Base-by-base conservation (phyloP, 2,329 filamentous ascomycete genomes). In the Colletotrichum zoysiae region DNA sequence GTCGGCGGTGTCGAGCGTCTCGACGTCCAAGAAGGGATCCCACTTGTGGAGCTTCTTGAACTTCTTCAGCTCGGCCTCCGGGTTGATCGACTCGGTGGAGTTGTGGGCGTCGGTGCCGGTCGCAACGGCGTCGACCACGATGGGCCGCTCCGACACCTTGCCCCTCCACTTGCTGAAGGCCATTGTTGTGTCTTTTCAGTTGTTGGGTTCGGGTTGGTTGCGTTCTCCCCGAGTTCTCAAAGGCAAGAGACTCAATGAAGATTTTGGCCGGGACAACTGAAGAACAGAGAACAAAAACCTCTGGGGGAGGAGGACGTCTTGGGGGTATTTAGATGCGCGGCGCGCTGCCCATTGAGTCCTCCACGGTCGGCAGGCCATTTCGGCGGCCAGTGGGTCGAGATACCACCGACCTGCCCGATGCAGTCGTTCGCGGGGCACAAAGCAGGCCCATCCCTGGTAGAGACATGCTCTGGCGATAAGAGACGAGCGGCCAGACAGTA, bases 11-110 rank as follows among this genome's bases (percentile, higher is more conserved):
- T 88, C 84, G 57, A 86, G 81, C 35, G 87, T 83, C 61, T 88
- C 85, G 50, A 86, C 78, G 2, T 86, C 86, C 68, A 90, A 76
- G 72, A 89, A 89, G 56, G 87, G 87, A 76, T 90, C 88, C 82
- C 86, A 88, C 62, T 84, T 82, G 75, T 89, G 87, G 71, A 86
- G 83, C 64, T 84, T 81, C 75, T 85, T 83, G 74, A 88, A 84
- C 57, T 84, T 76, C 61, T 81, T 80, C 61, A 84, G 76, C 69
- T 80, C 78, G 38, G 67, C 72, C 53, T 80, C 77, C 67, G 84
- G 81, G 73, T 81, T 82, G 70, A 86, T 78, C 56, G 80, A 78
- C 61, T 85, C 81, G 73, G 84, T 38, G 35, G 9, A 74, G 65
- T 82, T 81, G 35, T 82, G 81, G 46, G 79, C 77, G 65, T 83